phyloP scores from a whole-genome alignment of 1,284 basidiomycete genomes.

The Cryptococcus floricola region DNA sequence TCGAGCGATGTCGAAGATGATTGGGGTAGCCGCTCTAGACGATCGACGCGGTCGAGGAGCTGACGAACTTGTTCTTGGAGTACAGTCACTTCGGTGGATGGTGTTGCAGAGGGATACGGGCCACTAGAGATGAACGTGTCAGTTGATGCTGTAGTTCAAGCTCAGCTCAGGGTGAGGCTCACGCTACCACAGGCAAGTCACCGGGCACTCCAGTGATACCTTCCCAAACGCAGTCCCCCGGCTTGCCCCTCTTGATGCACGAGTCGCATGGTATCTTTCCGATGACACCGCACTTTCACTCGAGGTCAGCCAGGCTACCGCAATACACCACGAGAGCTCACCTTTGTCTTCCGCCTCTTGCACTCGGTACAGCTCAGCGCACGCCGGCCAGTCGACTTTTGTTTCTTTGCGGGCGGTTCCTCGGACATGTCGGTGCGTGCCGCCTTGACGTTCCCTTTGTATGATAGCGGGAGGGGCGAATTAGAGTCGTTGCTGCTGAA shows the following conservation, averaged over 20 bases:
- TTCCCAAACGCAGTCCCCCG: slow-evolving; percentile 21
- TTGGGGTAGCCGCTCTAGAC: not conserved
- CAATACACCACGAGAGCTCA: no score
- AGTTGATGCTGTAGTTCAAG: no score
- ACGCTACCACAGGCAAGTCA: no score
- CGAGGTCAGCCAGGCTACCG: not conserved
- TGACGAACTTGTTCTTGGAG: not conserved
- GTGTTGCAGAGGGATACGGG: no score
- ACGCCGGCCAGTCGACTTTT: not conserved
- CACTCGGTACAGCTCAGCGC: slow-evolving; percentile 24
- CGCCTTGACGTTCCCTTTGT: no score
- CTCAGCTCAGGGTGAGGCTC: not conserved
- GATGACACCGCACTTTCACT: slow-evolving; percentile 18
- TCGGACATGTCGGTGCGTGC: no score
- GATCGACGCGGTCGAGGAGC: not conserved
- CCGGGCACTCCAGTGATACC: not conserved
- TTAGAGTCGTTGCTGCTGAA: no score
- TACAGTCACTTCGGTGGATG: no score
- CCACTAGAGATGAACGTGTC: no score
- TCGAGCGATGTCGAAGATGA: no score
- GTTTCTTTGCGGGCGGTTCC: no score
- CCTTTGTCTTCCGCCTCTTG: slow-evolving; percentile 23
- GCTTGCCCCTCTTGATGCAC: slow-evolving; percentile 18
- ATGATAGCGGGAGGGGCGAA: no score
- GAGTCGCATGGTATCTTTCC: slow-evolving; percentile 25